A percentile compares a stretch with the other conserved stretches of the same genome.
Evolutionary conservation across 2,329 filamentous ascomycete genomes (phyloP).

Genomic region (Hortaea werneckii): DNA sequence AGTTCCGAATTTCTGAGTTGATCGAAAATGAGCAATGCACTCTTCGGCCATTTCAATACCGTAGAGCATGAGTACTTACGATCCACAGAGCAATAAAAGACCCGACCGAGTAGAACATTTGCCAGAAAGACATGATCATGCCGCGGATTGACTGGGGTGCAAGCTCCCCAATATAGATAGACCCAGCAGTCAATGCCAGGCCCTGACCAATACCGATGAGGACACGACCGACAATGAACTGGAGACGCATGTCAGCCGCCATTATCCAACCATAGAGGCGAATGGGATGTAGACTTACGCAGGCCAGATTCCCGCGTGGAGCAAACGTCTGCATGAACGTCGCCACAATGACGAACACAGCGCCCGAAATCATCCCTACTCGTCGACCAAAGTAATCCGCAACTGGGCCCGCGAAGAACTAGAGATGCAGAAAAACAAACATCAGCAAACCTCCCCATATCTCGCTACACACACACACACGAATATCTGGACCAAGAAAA

Average conservation of each 20-base stretch:
- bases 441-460: neutral
- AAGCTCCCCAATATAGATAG: slow-evolving; percentile 62
- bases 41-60: too few species aligned
- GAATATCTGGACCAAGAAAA: neutral
- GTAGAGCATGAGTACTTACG: neutral
- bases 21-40: too few species aligned
- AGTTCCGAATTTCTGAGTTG: slow-evolving; percentile 46
- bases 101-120: slow-evolving; percentile 57
- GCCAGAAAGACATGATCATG: slow-evolving; percentile 60
- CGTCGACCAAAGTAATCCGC: slow-evolving; percentile 39
- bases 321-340: slow-evolving; percentile 60
- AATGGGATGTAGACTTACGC: slow-evolving; percentile 14
- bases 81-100: slow-evolving; percentile 58
- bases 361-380: slow-evolving; percentile 55
- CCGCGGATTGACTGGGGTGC: slow-evolving; percentile 55
- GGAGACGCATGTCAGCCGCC: neutral
- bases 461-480: neutral
- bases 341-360: slow-evolving; percentile 54
- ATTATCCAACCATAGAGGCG: too few species aligned
- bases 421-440: neutral
- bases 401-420: slow-evolving; percentile 53
- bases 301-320: slow-evolving; percentile 49
- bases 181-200: slow-evolving; percentile 54
- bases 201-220: slow-evolving; percentile 62
- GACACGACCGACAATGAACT: slow-evolving; percentile 54